phyloP scores from a whole-genome alignment of 2,329 filamentous ascomycete genomes.

The Phialemoniopsis sp. region DNA sequence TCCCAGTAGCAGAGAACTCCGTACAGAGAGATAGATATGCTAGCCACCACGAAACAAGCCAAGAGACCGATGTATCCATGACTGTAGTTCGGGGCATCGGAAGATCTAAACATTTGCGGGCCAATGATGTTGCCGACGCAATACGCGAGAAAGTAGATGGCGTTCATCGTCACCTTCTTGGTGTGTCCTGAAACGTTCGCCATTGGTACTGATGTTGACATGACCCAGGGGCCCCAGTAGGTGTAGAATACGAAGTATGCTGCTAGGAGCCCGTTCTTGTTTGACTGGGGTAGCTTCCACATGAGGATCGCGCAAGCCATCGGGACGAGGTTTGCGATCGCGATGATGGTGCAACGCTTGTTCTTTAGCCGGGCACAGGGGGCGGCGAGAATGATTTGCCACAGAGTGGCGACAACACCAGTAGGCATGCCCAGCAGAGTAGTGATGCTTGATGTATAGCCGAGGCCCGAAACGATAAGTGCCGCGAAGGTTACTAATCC shows the following conservation, averaged over 20 bases:
- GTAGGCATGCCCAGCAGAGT: constrained; percentile 7
- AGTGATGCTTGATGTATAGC: constrained; percentile 5
- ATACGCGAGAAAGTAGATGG: constrained; percentile 2
- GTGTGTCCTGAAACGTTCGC: constrained; percentile 7
- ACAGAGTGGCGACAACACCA: constrained; percentile 7
- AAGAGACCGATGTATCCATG: constrained; percentile 48
- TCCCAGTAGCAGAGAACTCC: constrained; percentile 43
- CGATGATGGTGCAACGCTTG: constrained; percentile 2
- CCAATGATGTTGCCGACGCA: constrained; percentile 39
- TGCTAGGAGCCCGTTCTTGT: constrained; percentile 2
- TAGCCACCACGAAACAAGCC: constrained; percentile 35
- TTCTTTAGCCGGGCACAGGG: not conserved
- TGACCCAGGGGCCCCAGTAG: constrained; percentile 3
- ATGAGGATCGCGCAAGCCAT: constrained; percentile 5
- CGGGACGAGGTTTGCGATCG: constrained; percentile 1
- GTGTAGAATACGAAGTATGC: constrained; percentile 5
- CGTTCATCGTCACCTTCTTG: constrained; percentile 6
- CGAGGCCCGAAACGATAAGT: constrained; percentile 12
- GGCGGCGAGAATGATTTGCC: not conserved
- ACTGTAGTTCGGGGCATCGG: too few species aligned
- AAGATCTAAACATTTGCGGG: too few species aligned
- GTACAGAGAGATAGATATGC: constrained; percentile 38
- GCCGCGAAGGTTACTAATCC: constrained; percentile 11
- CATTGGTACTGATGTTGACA: too few species aligned
- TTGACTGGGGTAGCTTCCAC: constrained; percentile 1